Evolutionary conservation across 2,329 filamentous ascomycete genomes (phyloP), one percentile per base, ranked within the genome.

Genomic region (Talaromyces sp.): DNA sequence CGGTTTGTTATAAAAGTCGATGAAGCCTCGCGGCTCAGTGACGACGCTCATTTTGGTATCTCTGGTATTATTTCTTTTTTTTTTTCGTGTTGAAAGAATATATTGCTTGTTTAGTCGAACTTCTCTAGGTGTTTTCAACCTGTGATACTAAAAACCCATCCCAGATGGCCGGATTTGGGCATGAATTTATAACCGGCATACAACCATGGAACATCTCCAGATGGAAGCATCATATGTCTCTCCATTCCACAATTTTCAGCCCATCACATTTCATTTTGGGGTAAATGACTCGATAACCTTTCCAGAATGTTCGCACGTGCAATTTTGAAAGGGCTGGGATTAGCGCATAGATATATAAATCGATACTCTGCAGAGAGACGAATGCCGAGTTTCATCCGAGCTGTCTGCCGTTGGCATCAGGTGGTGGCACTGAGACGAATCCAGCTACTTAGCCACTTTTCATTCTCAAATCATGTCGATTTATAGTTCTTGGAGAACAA

Each of bases 1-100:
- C 4, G 57, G 35, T 45, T 31, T 60, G 14, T 11, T 60, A 22
- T 45, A 60, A 31, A 60, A 60, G 39, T 60, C 57, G 24, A 60
- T 31, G 27, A 43, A 60, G 37, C 57, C 57, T 60, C 57, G 37
- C 5, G 37, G n/a, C 10, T 43, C 39, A 8, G 37, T 7, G 41
- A 60, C 41, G 39, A 60, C 57, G 35, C 57, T 60, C 57, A 60
- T 60, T 35, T 3, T 37, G 52, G n/a, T 52, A n/a, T 52, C 45
- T 50, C 22, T 24, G 10, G 11, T 3, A 16, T 2, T 31, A 4
- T 31, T 6, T 31, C 7, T 31, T 7, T 7, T 2, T 31, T 27
- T 6, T 31, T 31, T 31, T 7, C 27, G 27, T 31, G 27, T 31
- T 31, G 27, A 31, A 31, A 7, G 5, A 31, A 31, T 6, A 1